Evolutionary conservation across 371 early-diverging fungal genomes (phyloP).

Genomic region (Haplosporangium sp.): DNA sequence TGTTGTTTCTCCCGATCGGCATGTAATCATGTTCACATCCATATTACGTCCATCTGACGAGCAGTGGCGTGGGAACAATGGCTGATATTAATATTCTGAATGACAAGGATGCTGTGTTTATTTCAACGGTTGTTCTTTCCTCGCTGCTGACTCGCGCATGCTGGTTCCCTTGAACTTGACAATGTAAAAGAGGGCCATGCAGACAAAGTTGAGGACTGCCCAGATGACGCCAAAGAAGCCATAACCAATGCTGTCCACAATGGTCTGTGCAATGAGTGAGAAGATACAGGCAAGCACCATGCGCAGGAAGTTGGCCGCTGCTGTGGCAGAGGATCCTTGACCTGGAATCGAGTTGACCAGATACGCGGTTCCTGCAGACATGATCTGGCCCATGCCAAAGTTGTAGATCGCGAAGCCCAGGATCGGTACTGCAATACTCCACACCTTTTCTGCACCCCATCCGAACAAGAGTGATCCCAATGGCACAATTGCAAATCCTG

Average conservation of each 20-base stretch:
- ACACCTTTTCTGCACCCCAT: slow-evolving; percentile 63
- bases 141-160: slow-evolving; percentile 38
- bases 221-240: slow-evolving; percentile 43
- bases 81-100: too few relatives aligned
- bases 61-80: too few relatives aligned
- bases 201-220: slow-evolving; percentile 37
- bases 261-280: slow-evolving; percentile 57
- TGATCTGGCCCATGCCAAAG: slow-evolving; percentile 69
- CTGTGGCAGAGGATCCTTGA: slow-evolving; percentile 69
- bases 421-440: slow-evolving; percentile 65
- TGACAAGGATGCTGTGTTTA: too few relatives aligned
- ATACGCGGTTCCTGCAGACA: slow-evolving; percentile 64
- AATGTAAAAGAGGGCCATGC: slow-evolving; percentile 36
- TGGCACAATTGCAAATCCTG: slow-evolving; percentile 65
- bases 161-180: slow-evolving; percentile 42
- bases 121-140: slow-evolving; percentile 25
- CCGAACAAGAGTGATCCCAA: slow-evolving; percentile 68
- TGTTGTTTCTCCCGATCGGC: too few relatives aligned
- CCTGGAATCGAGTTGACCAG: slow-evolving; percentile 68
- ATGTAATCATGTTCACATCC: too few relatives aligned
- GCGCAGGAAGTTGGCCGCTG: slow-evolving; percentile 67
- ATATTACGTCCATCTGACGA: too few relatives aligned
- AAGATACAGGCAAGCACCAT: slow-evolving; percentile 68
- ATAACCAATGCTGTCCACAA: slow-evolving; percentile 34
- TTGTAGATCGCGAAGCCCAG: slow-evolving; percentile 67